A percentile compares a stretch with the other conserved stretches of the same genome.
These are phyloP conservation scores for Pichia sp. DNA, from an alignment of 1,139 yeast genomes.

Conservation along the genomic window DNA sequence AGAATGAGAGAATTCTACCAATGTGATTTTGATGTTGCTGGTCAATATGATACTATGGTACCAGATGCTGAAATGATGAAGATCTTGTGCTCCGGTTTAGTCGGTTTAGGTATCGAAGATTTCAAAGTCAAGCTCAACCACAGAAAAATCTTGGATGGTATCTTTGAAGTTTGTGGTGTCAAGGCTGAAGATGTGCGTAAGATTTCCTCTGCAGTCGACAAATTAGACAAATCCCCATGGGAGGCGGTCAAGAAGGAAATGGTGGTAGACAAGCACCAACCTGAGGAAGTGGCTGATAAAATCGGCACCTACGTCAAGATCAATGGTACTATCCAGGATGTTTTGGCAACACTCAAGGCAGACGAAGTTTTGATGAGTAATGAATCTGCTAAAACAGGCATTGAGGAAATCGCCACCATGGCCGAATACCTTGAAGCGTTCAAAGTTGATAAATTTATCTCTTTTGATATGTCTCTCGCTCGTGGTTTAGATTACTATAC, in stretches of 20 bases:
- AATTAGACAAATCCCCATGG: constrained; percentile 94
- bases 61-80: constrained; percentile 90
- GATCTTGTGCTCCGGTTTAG: constrained; percentile 77
- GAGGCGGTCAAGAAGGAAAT: constrained; percentile 87
- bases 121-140: constrained; percentile 91
- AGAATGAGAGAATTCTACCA: constrained; percentile 99
- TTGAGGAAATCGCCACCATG: constrained; percentile 71
- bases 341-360: constrained; percentile 49
- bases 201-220: constrained; percentile 92
- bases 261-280: constrained; percentile 82
- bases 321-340: constrained; percentile 70
- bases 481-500: constrained; percentile 97
- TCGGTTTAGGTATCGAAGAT: constrained; percentile 76
- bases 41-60: constrained; percentile 85
- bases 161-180: constrained; percentile 93
- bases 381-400: constrained; percentile 72
- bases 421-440: constrained; percentile 80
- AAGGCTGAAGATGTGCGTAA: constrained; percentile 89
- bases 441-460: constrained; percentile 56
- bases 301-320: constrained; percentile 89
- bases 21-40: constrained; percentile 97
- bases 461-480: constrained; percentile 90
- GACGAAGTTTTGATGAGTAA: constrained; percentile 59
- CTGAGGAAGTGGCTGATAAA: constrained; percentile 85
- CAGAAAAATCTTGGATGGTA: constrained; percentile 92